Base-by-base conservation (phyloP, 2,329 filamentous ascomycete species). In the Cercospora beticola region DNA sequence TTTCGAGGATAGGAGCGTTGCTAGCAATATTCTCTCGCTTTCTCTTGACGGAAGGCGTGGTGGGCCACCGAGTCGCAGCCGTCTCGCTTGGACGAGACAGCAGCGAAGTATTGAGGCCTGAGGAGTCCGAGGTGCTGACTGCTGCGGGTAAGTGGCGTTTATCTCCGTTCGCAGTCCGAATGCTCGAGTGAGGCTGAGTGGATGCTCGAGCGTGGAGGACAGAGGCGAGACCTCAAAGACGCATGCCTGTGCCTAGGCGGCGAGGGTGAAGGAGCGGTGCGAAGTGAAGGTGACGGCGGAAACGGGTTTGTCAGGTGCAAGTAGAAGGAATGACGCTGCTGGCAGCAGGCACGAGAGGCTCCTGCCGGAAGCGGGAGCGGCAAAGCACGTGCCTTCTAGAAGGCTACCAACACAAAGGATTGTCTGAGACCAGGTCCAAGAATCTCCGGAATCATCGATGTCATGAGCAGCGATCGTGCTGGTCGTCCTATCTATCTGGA, bases 21-120 rank as follows among this genome's bases (percentile, higher is more conserved):
- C 70, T 71, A 68, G 64, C 62, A 63, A 71, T 69, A 61, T 36
- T 66, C 57, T 76, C 75, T 67, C 76, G 74, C 74, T 79, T 79
- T 40, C 79, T 77, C 64, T 66, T 66, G 43, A 54, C 54, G 52
- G 62, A 58, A 65, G 62, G 62, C 62, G 62, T 65, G 62, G 33
- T 68, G 70, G 70, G 62, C 63, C 62, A 66, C 40, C 36, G 60
- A 65, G 58, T 75, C 65, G 70, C 74, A 72, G 71, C 67, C 69
- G 69, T 69, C 65, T 70, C 70, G 68, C 62, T 63, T 54, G 16
- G 40, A 67, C 69, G 69, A 72, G 68, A 70, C 71, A 72, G 60
- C 60, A 30, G 60, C 33, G 40, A 30, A 23, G 60, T 43, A 6
- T 18, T 36, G 40, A 31, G 49, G 60, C 60, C 64, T 65, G 62